Percentiles rank a stretch among this genome's conserved stretches.
These are phyloP conservation scores for Brassica hybrid DNA, from an alignment of 441 rosid species.

Conservation along the genomic window DNA sequence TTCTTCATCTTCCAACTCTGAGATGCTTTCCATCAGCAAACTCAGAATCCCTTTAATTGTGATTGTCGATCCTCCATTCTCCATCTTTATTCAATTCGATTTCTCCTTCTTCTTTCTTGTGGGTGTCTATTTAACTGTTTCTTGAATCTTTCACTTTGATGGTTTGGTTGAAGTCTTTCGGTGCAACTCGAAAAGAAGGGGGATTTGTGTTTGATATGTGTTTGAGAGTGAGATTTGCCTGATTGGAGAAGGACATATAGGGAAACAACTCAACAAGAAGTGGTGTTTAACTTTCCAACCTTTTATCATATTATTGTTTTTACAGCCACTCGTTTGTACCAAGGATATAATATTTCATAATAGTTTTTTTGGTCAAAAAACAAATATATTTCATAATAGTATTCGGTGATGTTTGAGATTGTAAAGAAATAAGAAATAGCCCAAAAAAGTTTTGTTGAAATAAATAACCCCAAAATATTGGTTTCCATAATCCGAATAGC, in stretches of 20 bases:
- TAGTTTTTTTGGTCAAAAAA: background rate
- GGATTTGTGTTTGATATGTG: conserved; percentile 21
- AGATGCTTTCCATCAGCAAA: conserved; percentile 63
- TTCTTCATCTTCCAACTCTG: conserved; percentile 35
- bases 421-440: background rate
- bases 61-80: conserved; percentile 48
- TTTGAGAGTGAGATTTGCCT: conserved; percentile 30
- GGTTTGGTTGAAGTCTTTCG: conserved; percentile 11
- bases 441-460: background rate
- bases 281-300: conserved; percentile 11
- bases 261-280: background rate
- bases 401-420: background rate
- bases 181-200: conserved; percentile 11
- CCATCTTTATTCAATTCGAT: conserved; percentile 26
- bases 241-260: conserved; percentile 18
- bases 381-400: background rate
- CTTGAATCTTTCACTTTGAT: background rate
- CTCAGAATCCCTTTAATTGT: conserved; percentile 87
- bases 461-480: background rate
- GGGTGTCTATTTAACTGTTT: background rate
- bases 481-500: background rate
- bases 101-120: conserved; percentile 3
- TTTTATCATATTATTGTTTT: background rate
- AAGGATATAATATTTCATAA: background rate
- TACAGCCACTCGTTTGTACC: conserved; percentile 45